A percentile compares a stretch with the other conserved stretches of the same genome.
Evolutionary conservation across 2,329 filamentous ascomycete species (phyloP).

Genomic region (Colletotrichum costaricense): DNA sequence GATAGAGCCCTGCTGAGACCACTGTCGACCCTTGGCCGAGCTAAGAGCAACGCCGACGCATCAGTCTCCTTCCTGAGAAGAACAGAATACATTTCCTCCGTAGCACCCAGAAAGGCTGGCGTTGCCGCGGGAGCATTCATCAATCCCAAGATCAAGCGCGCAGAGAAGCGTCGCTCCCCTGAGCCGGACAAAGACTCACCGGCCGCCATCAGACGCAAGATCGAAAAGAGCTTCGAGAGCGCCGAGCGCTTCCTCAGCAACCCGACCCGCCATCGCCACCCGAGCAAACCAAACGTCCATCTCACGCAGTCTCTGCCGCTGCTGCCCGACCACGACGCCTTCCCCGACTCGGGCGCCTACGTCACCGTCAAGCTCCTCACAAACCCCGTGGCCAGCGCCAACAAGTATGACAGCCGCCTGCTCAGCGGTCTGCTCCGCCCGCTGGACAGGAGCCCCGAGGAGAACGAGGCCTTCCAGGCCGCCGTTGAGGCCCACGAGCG

Average conservation of each 20-base stretch:
- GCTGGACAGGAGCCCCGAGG: slow-evolving; percentile 64
- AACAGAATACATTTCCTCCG: slow-evolving; percentile 91
- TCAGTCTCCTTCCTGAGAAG: slow-evolving; percentile 93
- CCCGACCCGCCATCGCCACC: slow-evolving; percentile 65
- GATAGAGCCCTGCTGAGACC: slow-evolving; percentile 88
- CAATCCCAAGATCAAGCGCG: slow-evolving; percentile 44
- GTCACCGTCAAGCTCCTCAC: slow-evolving; percentile 76
- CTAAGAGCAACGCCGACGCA: slow-evolving; percentile 74
- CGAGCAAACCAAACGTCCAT: slow-evolving; percentile 55
- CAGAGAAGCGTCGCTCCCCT: slow-evolving; percentile 64
- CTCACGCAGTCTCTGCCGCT: slow-evolving; percentile 71
- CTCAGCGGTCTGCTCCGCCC: slow-evolving; percentile 72
- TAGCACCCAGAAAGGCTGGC: slow-evolving; percentile 64
- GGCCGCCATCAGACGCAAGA: slow-evolving; percentile 76
- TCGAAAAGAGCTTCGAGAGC: slow-evolving; percentile 69
- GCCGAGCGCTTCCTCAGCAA: slow-evolving; percentile 67
- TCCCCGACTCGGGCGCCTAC: slow-evolving; percentile 77
- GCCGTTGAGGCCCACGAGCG: slow-evolving; percentile 65
- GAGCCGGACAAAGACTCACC: slow-evolving; percentile 70
- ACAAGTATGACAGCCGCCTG: slow-evolving; percentile 69
- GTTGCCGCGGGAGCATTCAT: slow-evolving; percentile 52
- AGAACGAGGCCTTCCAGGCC: slow-evolving; percentile 62
- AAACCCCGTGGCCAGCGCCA: slow-evolving; percentile 67
- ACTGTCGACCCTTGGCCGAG: slow-evolving; percentile 86
- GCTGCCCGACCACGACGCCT: slow-evolving; percentile 74